Evolutionary conservation across 2,329 filamentous ascomycete species (phyloP).

Genomic region (Curvularia hawaiiensis): DNA sequence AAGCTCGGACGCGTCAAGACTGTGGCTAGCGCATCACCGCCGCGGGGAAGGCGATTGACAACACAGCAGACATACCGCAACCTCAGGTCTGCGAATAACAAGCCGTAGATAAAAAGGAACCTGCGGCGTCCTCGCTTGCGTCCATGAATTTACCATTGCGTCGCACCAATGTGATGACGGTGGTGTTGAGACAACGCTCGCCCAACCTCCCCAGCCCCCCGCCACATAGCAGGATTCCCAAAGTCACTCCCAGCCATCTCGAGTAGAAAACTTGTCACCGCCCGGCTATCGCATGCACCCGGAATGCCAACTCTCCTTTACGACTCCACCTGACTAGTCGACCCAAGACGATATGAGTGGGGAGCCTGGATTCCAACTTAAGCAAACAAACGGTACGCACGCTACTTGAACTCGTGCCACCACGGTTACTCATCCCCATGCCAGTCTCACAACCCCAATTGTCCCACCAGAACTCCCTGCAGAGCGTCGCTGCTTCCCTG

Average conservation of each 20-base stretch:
- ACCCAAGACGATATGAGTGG: constrained; percentile 43
- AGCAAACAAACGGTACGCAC: constrained; percentile 51
- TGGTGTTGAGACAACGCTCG: constrained; percentile 29
- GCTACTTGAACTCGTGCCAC: constrained; percentile 7
- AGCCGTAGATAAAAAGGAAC: constrained; percentile 6
- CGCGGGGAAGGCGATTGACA: constrained; percentile 17
- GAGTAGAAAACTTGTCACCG: constrained; percentile 33
- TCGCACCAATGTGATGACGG: constrained; percentile 31
- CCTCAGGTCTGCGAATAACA: constrained; percentile 13
- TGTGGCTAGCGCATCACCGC: constrained; percentile 13
- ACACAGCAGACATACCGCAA: constrained; percentile 20
- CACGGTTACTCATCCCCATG: constrained; percentile 18
- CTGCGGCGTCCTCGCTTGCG: constrained; percentile 9
- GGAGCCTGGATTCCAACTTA: constrained; percentile 46
- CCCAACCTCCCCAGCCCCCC: constrained; percentile 38
- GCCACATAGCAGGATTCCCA: constrained; percentile 9
- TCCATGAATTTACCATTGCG: constrained; percentile 16
- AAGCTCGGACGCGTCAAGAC: constrained; percentile 2
- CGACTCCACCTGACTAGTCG: constrained; percentile 37
- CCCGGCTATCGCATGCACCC: constrained; percentile 16
- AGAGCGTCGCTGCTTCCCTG: constrained; percentile 55
- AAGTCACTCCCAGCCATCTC: constrained; percentile 32
- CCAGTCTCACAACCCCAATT: constrained; percentile 49
- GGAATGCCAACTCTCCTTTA: constrained; percentile 37
- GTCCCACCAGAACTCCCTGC: constrained; percentile 50